Base-by-base conservation (phyloP, 148 eudicot species). In the Vaccinium vitisidaea region DNA sequence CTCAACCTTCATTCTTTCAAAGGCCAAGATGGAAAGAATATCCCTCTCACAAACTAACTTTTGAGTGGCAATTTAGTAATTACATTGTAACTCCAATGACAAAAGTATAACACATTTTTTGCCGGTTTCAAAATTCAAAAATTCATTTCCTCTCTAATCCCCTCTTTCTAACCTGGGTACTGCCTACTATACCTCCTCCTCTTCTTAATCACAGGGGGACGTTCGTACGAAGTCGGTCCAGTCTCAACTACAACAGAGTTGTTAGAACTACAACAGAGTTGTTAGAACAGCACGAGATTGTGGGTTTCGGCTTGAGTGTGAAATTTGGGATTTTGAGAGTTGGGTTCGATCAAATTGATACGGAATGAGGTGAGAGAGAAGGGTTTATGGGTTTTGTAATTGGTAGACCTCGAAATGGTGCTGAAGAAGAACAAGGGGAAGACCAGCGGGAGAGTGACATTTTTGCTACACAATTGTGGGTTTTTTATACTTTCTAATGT, bases 111-210 rank as follows among this genome's bases (percentile, higher is more conserved):
- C n/a, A n/a, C n/a, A n/a, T n/a, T n/a, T n/a, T n/a, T n/a, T n/a
- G n/a, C n/a, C n/a, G n/a, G n/a, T n/a, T n/a, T n/a, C n/a, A n/a
- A n/a, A n/a, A n/a, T n/a, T n/a, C n/a, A n/a, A 70, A 96, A 96
- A 85, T 98, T 88, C 95, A 96, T 87, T 84, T 94, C 99, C 88
- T 93, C 99, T 4, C 92, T 90, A 13, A 96, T 96, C 8, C 99
- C 99, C 69, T 88, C 83, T 18, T 84, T 89, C 88, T 96, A 97
- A 19, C 99, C 98, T 0, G 99, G 99, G 83, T 93, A 94, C 75
- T 83, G 90, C 86, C 89, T 96, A 81, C 96, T 84, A 81, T 94
- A 94, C 91, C 91, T 85, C 88, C 86, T 91, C 84, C 89, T 84
- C 86, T 83, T 91, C 92, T 84, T 90, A 75, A 84, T 9, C 77